Conservation (phyloP, 164 flowering plant species). For the Kalanchoe fedtschenkoi region DNA sequence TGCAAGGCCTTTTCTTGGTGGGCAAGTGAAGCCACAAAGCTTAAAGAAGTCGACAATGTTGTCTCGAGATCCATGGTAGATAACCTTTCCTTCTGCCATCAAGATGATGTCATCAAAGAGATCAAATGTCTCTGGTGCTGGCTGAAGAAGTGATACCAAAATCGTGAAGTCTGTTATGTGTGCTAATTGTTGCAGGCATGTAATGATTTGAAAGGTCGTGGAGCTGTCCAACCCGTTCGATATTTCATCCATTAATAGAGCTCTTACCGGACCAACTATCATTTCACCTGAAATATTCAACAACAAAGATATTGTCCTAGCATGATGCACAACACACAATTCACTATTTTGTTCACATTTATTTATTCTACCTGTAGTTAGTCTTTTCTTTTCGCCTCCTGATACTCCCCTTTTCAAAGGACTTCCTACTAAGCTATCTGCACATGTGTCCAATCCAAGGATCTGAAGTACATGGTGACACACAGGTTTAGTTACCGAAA, state of each 20-base stretch:
- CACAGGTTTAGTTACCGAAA: neutral
- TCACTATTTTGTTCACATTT: neutral
- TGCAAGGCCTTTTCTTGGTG: slow-evolving; percentile 31
- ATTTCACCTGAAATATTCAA: slow-evolving; percentile 27
- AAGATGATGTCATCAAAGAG: slow-evolving; percentile 41
- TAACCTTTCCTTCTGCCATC: slow-evolving; percentile 33
- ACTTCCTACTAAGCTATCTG: slow-evolving; percentile 20
- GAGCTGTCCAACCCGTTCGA: slow-evolving; percentile 44
- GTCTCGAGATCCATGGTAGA: slow-evolving; percentile 33
- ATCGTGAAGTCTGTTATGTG: slow-evolving; percentile 27
- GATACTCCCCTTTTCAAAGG: slow-evolving; percentile 22
- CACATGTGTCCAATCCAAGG: slow-evolving; percentile 22
- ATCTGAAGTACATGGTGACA: slow-evolving; percentile 10
- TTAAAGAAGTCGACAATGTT: slow-evolving; percentile 26
- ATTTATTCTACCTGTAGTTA: slow-evolving; percentile 15
- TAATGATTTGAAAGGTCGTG: slow-evolving; percentile 38
- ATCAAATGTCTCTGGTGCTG: slow-evolving; percentile 36
- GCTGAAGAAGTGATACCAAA: slow-evolving; percentile 33
- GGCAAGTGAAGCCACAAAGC: slow-evolving; percentile 34
- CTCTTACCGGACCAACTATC: slow-evolving; percentile 34
- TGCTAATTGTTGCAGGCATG: slow-evolving; percentile 24
- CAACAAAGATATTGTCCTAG: neutral
- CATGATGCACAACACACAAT: neutral
- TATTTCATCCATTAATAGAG: slow-evolving; percentile 45
- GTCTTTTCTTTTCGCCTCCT: slow-evolving; percentile 23